phyloP scores from a whole-genome alignment of 2,329 filamentous ascomycete genomes.

The Pseudocercospora fijiensis region DNA sequence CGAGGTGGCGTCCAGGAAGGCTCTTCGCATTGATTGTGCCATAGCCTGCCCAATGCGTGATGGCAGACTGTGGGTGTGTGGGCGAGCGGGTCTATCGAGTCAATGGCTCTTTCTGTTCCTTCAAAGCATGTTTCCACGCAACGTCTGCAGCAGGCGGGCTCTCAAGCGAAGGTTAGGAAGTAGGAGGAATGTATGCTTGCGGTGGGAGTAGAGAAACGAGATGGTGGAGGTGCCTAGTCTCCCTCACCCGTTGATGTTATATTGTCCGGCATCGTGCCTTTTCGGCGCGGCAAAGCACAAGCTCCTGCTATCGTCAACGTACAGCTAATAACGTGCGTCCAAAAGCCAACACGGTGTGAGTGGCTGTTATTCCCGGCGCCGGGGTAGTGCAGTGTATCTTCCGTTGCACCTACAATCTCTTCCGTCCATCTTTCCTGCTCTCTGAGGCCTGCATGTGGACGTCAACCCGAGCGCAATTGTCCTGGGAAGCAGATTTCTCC shows the following conservation, averaged over 20 bases:
- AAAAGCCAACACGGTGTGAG: background rate
- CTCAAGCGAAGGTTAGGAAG: background rate
- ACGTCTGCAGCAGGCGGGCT: background rate
- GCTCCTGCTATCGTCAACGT: conserved; percentile 2
- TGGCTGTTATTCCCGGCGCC: conserved; percentile 5
- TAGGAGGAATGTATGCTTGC: background rate
- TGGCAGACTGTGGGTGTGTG: background rate
- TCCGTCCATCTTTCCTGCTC: background rate
- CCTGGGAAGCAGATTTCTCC: too few relatives aligned
- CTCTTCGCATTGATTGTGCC: conserved; percentile 22
- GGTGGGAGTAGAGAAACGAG: background rate
- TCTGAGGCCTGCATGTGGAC: too few relatives aligned
- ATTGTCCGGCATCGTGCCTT: conserved; percentile 4
- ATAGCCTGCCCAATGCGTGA: conserved; percentile 7
- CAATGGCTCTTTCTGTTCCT: background rate
- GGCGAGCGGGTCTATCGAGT: background rate
- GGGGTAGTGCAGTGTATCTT: background rate
- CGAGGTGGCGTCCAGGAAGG: conserved; percentile 17
- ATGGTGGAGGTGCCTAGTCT: background rate
- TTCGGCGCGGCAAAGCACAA: conserved; percentile 9
- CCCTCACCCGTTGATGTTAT: background rate
- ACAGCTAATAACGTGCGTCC: background rate
- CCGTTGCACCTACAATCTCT: background rate
- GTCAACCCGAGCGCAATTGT: too few relatives aligned
- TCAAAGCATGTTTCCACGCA: background rate